Base-by-base conservation (phyloP, 805 yeast species). In the Kuraishia hungarica region DNA sequence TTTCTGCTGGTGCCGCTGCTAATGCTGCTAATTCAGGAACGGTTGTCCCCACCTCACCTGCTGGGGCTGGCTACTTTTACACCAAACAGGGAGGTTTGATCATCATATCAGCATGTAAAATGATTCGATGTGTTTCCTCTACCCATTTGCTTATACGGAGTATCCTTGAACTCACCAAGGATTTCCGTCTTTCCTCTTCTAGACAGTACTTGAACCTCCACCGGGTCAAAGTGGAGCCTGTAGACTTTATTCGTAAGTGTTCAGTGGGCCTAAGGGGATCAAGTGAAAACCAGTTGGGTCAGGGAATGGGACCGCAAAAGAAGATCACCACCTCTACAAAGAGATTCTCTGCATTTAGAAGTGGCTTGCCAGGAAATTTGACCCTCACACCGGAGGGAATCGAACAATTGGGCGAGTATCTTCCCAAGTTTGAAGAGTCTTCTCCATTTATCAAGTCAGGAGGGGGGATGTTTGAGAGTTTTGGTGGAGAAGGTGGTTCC, bases 191-290 rank as follows among this genome's bases (percentile, higher is more conserved):
- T 51, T 78, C 82, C 22, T 66, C 73, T 1, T 83, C 81, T 48
- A 77, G 90, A 62, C 72, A 80, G 21, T 87, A 86, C 63, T 86
- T 89, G 1, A 87, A 88, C 65, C 86, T 86, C 59, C 68, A 76
- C 10, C 67, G 66, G 24, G 79, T 83, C 67, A 75, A 78, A 56
- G 76, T 87, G 2, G 76, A 83, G 6, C 83, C 91, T 0, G 78
- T 76, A 8, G 77, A 75, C 8, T 87, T 87, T 66, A 78, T 87
- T 29, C 75, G 74, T 55, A 76, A 75, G 55, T 85, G 91, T 60
- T 79, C 91, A 0, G 66, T 72, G 51, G 89, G 87, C 0, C 70
- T 86, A 51, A 77, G 79, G n/a, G 77, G 76, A 29, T 68, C 67
- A 39, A 58, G 74, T 23, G 66, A 65, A 28, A 59, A 54, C 39